Conservation (phyloP, 371 early-diverging fungal species). For the Umbelopsis sp. region DNA sequence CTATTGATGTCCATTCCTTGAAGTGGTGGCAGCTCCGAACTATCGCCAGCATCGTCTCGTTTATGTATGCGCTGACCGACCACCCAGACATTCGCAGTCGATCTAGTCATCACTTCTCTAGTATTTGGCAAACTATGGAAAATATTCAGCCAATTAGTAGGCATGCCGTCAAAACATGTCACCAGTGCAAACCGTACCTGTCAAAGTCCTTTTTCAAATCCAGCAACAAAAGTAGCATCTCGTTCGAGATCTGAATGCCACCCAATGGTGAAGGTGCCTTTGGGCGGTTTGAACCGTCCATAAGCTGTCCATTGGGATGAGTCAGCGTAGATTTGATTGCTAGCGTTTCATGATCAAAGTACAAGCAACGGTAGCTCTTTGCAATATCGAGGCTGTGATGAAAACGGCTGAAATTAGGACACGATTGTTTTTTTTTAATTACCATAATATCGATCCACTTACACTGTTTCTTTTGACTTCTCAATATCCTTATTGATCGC, state of each 20-base stretch:
- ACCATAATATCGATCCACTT: conserved; percentile 1
- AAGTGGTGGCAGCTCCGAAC: neutral
- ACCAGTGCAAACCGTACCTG: conserved; percentile 25
- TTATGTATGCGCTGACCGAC: conserved; percentile 57
- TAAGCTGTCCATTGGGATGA: conserved; percentile 26
- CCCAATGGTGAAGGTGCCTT: conserved; percentile 25
- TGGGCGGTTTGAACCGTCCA: conserved; percentile 21
- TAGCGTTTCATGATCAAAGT: conserved; percentile 45
- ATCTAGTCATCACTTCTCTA: conserved; percentile 63
- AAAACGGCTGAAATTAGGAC: neutral
- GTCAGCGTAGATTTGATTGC: conserved; percentile 45
- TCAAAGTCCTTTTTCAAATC: conserved; percentile 62
- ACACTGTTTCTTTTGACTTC: conserved; percentile 41
- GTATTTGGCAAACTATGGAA: conserved; percentile 43
- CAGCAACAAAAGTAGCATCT: conserved; percentile 51
- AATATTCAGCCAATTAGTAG: neutral
- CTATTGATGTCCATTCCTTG: conserved; percentile 15
- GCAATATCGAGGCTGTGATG: conserved; percentile 30
- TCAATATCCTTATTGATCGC: conserved; percentile 29
- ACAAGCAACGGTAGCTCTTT: conserved; percentile 47
- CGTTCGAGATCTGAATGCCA: conserved; percentile 37
- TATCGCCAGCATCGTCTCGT: conserved; percentile 13
- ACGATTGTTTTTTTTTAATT: neutral
- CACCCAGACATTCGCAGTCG: conserved; percentile 65
- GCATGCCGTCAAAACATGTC: neutral